These are phyloP conservation scores for Cryptosporidium viatorum DNA, from an alignment of 169 alveolate species.

Conservation along the genomic window DNA sequence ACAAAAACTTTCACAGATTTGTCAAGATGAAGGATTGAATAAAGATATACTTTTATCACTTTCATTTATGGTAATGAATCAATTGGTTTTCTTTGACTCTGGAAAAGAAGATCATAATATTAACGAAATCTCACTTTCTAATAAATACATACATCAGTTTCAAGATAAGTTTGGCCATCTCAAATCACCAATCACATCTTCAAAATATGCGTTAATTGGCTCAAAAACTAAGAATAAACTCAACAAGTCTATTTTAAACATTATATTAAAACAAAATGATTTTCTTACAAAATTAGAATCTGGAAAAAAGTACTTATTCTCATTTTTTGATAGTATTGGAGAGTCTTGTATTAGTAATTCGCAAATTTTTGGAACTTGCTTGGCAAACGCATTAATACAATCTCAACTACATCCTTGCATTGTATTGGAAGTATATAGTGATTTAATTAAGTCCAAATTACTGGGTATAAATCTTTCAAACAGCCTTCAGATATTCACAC, in stretches of 20 bases:
- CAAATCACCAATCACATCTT: slow-evolving; percentile 46
- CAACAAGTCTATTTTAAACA: background rate
- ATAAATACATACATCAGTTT: background rate
- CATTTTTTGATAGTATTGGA: background rate
- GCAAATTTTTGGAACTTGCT: slow-evolving; percentile 5
- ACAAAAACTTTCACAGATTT: background rate
- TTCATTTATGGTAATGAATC: slow-evolving; percentile 1
- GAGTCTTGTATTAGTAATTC: background rate
- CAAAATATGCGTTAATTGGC: slow-evolving; percentile 49
- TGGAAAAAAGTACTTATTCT: slow-evolving; percentile 23
- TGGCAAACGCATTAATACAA: slow-evolving; percentile 22
- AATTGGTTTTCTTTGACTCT: background rate
- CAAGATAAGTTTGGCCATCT: slow-evolving; percentile 11
- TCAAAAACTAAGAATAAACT: slow-evolving; percentile 1
- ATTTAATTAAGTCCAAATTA: slow-evolving; percentile 20
- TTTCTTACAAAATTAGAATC: slow-evolving; percentile 22
- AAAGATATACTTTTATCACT: slow-evolving; percentile 2
- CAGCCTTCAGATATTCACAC: slow-evolving; percentile 13
- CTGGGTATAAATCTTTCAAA: slow-evolving; percentile 42
- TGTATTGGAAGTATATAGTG: slow-evolving; percentile 50
- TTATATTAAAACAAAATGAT: slow-evolving; percentile 11
- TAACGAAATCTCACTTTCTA: background rate
- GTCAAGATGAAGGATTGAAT: background rate
- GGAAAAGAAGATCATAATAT: background rate
- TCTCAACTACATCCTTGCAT: slow-evolving; percentile 8